Base-by-base conservation (phyloP, 106 monocot species). In the Dioscorea alata region DNA sequence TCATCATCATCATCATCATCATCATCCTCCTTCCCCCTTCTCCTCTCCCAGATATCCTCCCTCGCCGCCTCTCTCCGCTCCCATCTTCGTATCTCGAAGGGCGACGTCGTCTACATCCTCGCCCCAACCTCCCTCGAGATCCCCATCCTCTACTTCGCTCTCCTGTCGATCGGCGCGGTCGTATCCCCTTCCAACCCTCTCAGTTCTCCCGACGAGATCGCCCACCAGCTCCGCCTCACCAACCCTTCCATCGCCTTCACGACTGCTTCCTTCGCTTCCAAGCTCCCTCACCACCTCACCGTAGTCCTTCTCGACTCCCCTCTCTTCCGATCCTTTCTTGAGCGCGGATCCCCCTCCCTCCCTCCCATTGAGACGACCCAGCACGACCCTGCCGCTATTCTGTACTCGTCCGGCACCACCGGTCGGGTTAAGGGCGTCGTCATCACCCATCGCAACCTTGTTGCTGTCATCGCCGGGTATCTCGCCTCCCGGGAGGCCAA, bases 401-500 rank as follows among this genome's bases (percentile, higher is more conserved):
- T 78, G 12, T 85, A 75, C 81, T 85, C 85, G 25, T 85, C 85
- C 1, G 85, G 85, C 49, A 85, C 85, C 18, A 81, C 85, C 8
- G 85, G 85, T 12, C 66, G 74, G 31, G 77, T 78, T 49, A 85
- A 85, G 71, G 81, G 73, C 32, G 85, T 75, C n/a, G 68, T 19
- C 33, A 24, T 85, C 24, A 67, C 81, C 18, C 81, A 85, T 67
- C 70, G 81, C 13, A 91, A 87, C 69, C 59, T 92, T 53, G 74
- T 86, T 14, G 74, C 85, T 18, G 23, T 78, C 13, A 73, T 74
- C 59, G 69, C 71, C 3, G 69, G 33, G 21, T 17, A 34, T 20
- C 19, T 42, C 16, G 59, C 32, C 10, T 2, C 13, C 15, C 71
- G 23, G 63, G 52, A 61, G 33, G 69, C 42, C 6, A 60, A 24